Evolutionary conservation across 2,329 filamentous ascomycete species (phyloP), one percentile per base, ranked within the genome.

Genomic region (Pseudofabraea citricarpa): DNA sequence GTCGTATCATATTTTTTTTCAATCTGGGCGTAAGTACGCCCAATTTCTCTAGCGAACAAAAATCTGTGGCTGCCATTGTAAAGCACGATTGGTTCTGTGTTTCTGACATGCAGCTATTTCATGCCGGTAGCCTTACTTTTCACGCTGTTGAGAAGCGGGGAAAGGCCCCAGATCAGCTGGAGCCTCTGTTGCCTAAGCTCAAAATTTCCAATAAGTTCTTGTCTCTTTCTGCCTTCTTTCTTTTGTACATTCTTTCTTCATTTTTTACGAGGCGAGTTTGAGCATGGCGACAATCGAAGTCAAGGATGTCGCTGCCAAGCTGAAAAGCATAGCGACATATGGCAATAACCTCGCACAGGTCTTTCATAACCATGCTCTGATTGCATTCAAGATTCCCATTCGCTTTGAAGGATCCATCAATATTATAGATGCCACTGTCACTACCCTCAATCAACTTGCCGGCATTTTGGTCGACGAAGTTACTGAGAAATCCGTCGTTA

Each of bases 361-460:
- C 18, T 48, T 56, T 10, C 47, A 54, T 43, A 53, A 46, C 24
- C 38, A 48, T 47, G 41, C 39, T 2, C 26, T 54, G 3, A 47
- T 20, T 36, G 46, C 41, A 0, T 21, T 39, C 2, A 33, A 4
- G 13, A 19, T 41, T 6, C 42, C 44, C 15, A 7, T 8, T 19
- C 36, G 36, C 3, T 46, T 57, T 20, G 49, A 56, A n/a, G 45
- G 44, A 5, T n/a, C 40, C n/a, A 43, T 45, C 9, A 49, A 47
- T 26, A 41, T 53, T 16, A 19, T 56, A 12, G 50, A 47, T 43
- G 46, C 47, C 10, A 53, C 48, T 26, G 40, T 51, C 7, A 26
- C 44, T 5, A 51, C 43, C 16, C 48, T 59, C 6, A 51, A 49
- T 8, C 51, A 56, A 35, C 36, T 56, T 9, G 36, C 43, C 5